These are phyloP conservation scores for Sclerotinia borealis DNA, from an alignment of 2,329 filamentous ascomycete genomes.

Conservation along the genomic window DNA sequence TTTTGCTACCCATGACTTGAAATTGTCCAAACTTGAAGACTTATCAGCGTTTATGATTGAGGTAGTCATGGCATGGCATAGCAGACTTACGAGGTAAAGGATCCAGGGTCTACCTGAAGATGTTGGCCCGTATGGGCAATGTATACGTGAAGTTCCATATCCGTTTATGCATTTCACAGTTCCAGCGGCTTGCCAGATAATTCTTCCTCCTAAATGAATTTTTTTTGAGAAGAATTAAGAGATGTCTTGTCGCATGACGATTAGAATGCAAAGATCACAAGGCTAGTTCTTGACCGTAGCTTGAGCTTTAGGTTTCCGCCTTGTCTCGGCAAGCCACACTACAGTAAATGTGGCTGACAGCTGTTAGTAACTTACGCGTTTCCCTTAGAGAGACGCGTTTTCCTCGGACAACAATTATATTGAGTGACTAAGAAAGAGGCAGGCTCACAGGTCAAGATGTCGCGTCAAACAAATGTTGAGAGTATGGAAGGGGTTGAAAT, in stretches of 20 bases:
- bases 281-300: slow-evolving; percentile 10
- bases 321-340: slow-evolving; percentile 9
- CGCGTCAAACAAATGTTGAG: slow-evolving; percentile 12
- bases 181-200: slow-evolving; percentile 22
- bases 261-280: slow-evolving; percentile 15
- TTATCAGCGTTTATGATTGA: slow-evolving; percentile 8
- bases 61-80: not conserved
- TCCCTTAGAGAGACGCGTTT: not conserved
- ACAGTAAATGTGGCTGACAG: slow-evolving; percentile 8
- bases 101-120: slow-evolving; percentile 69
- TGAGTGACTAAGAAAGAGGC: not conserved
- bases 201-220: slow-evolving; percentile 15
- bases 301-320: not conserved
- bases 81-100: slow-evolving; percentile 62
- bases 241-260: slow-evolving; percentile 20
- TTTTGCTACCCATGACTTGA: slow-evolving; percentile 73
- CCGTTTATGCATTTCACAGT: slow-evolving; percentile 32
- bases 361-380: not conserved
- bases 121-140: slow-evolving; percentile 90
- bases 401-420: not conserved
- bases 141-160: slow-evolving; percentile 85
- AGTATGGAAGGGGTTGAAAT: slow-evolving; percentile 28
- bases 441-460: not conserved
- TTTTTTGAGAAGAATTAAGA: slow-evolving; percentile 14
- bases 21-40: slow-evolving; percentile 64